Conservation (phyloP, 352 stramenopile genomes). For the Pythium pectinolyticum region DNA sequence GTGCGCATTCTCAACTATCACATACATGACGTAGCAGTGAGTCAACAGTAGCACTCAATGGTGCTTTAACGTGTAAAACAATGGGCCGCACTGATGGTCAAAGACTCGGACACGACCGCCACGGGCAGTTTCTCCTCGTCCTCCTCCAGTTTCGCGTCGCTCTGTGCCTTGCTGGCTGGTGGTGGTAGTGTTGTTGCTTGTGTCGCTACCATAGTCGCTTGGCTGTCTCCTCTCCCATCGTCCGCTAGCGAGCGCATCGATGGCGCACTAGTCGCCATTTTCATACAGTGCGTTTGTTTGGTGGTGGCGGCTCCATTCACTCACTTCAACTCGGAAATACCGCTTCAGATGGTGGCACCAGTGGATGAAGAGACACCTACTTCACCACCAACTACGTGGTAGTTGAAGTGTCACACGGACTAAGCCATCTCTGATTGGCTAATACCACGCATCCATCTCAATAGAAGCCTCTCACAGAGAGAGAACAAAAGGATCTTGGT, state of each 20-base stretch:
- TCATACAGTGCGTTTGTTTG: not conserved
- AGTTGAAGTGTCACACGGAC: slow-evolving; percentile 24
- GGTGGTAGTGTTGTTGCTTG: not conserved
- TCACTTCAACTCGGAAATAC: slow-evolving; percentile 10
- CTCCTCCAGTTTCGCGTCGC: not conserved
- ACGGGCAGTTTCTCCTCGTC: slow-evolving; percentile 9
- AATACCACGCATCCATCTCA: not conserved
- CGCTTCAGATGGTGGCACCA: not conserved
- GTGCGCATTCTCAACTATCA: slow-evolving; percentile 41
- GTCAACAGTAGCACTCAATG: no score
- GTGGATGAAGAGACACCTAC: not conserved
- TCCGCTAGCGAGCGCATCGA: not conserved
- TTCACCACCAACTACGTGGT: not conserved
- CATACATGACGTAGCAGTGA: not conserved
- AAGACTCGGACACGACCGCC: slow-evolving; percentile 29
- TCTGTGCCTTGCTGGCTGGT: not conserved
- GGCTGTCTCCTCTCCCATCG: not conserved
- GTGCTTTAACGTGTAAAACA: no score
- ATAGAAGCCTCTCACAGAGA: slow-evolving; percentile 12
- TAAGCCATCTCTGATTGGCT: slow-evolving; percentile 10
- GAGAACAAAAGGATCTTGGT: not conserved
- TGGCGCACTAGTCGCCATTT: not conserved
- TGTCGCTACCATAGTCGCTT: not conserved
- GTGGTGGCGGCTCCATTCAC: no score
- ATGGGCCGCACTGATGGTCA: slow-evolving; percentile 33